phyloP scores from a whole-genome alignment of 2,329 filamentous ascomycete genomes.

The Calonectria pseudoreteaudii region DNA sequence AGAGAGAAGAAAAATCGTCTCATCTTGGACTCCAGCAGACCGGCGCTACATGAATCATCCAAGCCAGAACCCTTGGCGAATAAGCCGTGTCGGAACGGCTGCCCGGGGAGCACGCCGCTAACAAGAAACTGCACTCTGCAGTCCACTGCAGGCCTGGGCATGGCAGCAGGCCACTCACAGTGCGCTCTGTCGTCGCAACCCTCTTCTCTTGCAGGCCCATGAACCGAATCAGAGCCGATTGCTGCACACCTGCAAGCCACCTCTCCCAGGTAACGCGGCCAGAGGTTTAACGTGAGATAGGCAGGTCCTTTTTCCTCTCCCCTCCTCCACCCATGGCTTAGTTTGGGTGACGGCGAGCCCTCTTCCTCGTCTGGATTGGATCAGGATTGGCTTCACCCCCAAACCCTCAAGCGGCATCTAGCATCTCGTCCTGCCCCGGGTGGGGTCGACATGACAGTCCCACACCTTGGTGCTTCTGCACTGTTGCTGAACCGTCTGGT shows the following conservation, averaged over 20 bases:
- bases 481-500: background rate
- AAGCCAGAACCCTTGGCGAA: slow-evolving; percentile 33
- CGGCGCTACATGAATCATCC: slow-evolving; percentile 29
- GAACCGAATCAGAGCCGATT: slow-evolving; percentile 37
- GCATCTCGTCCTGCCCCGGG: background rate
- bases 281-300: slow-evolving; percentile 31
- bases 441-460: slow-evolving; percentile 14
- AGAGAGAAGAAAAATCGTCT: background rate
- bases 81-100: slow-evolving; percentile 29
- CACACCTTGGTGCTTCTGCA: background rate
- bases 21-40: slow-evolving; percentile 15
- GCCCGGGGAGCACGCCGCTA: slow-evolving; percentile 33
- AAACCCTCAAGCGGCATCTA: slow-evolving; percentile 10
- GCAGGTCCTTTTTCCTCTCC: slow-evolving; percentile 25
- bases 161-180: slow-evolving; percentile 37
- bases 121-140: slow-evolving; percentile 33
- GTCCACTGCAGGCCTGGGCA: slow-evolving; percentile 31
- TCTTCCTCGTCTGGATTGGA: background rate
- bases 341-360: slow-evolving; percentile 5
- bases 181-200: slow-evolving; percentile 30
- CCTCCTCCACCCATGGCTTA: slow-evolving; percentile 7
- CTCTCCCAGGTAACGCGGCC: slow-evolving; percentile 27
- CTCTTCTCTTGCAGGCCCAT: slow-evolving; percentile 35
- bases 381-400: background rate
- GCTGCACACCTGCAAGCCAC: slow-evolving; percentile 39